Evolutionary conservation across 306 rosid species (phyloP), one percentile per base, ranked within the genome.

Genomic region (Sophora flavescens): DNA sequence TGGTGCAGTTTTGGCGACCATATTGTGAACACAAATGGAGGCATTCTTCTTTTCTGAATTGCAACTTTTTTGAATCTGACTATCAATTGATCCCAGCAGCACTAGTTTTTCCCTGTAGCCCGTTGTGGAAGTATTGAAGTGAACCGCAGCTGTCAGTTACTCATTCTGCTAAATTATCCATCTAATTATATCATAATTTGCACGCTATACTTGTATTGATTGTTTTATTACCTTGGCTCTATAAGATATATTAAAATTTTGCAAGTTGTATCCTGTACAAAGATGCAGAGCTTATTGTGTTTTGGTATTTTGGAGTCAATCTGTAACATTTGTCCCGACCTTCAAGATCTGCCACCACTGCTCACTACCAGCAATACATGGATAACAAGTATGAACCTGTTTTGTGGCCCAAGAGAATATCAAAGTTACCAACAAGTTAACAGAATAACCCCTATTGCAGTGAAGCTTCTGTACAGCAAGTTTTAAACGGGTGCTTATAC

Each of bases 1-100:
- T 65, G 50, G 45, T 18, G 47, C 75, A 38, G 66, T 28, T 59
- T 64, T 50, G 79, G 75, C 22, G 41, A 59, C 54, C 65, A 26
- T 50, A 42, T 26, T 45, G 6, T 18, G 72, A 70, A 45, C 42
- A 38, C 32, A 66, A 68, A 58, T 36, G 26, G 60, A 72, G 73
- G 74, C 18, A 3, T 60, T 45, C 36, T 17, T 15, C 17, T n/a
- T 48, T 48, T 11, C 33, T 3, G 10, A 50, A 13, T 35, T 28
- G 60, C 32, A 38, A 38, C 60, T 22, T 22, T 22, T 22, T 22
- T 22, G 22, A 22, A 22, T 22, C 22, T 1, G 22, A 22, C 22
- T 22, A 3, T 68, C 33, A 28, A 30, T 68, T 54, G 22, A 64
- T 6, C 38, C 36, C 22, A 8, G 1, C 32, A 3, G 52, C 41